Evolutionary conservation across 2,329 filamentous ascomycete species (phyloP).

Genomic region (Epichloe uncinata): DNA sequence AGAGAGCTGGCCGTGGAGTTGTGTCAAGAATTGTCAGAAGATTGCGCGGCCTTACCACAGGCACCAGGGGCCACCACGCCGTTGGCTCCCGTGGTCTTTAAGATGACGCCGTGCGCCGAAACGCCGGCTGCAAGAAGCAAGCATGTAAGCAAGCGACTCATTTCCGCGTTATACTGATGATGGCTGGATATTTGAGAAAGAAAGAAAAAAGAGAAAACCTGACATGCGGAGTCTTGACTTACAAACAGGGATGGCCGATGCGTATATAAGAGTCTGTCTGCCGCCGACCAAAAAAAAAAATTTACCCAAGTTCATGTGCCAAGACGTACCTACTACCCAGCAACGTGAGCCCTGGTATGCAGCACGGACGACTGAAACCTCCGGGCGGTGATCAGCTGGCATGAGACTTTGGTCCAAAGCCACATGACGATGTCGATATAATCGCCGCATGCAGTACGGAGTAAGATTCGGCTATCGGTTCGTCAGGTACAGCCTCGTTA

Average conservation of each 20-base stretch:
- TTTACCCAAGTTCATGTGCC: not conserved
- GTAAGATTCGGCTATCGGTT: too few species aligned
- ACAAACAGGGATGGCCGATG: too few species aligned
- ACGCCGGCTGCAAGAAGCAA: not conserved
- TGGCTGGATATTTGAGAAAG: not conserved
- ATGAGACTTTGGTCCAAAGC: too few species aligned
- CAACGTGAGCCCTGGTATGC: not conserved
- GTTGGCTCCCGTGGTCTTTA: constrained; percentile 1
- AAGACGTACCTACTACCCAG: not conserved
- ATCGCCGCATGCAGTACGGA: too few species aligned
- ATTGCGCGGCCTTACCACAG: not conserved
- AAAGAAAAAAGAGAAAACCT: not conserved
- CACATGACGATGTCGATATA: too few species aligned
- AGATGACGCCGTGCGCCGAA: constrained; percentile 1
- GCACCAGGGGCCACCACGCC: constrained; percentile 2
- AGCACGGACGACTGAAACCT: not conserved
- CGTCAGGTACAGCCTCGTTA: too few species aligned
- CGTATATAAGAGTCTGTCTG: too few species aligned
- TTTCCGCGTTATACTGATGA: not conserved
- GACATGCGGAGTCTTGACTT: not conserved
- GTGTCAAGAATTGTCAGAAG: too few species aligned
- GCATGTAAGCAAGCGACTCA: not conserved
- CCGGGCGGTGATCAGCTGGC: too few species aligned
- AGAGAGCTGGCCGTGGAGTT: not conserved
- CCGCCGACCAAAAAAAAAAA: not conserved